Evolutionary conservation across 1,284 basidiomycete genomes (phyloP), one percentile per base, ranked within the genome.

Genomic region (Inonotus obliquus): DNA sequence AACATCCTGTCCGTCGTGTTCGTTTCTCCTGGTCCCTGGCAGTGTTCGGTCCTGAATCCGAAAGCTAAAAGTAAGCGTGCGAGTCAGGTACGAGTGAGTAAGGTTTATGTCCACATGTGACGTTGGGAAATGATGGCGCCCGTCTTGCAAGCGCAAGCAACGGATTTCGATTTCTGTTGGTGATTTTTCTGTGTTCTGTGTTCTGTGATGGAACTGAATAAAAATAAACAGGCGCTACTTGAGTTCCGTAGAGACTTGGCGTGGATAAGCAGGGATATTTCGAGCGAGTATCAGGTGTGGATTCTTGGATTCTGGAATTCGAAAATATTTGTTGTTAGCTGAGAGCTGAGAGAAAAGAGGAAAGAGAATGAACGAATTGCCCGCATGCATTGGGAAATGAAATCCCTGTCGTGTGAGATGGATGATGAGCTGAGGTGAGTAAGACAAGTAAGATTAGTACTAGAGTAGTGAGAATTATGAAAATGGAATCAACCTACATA

Each of bases 161-260:
- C 53, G n/a, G n/a, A n/a, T n/a, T n/a, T n/a, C n/a, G 39, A 54
- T 54, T 54, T 54, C 53, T 54, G 53, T 39, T 54, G 39, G 53
- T 23, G 14, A 27, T 27, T 32, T 54, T 35, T 35, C 21, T 37
- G 7, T 11, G 52, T 13, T 21, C n/a, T 37, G 49, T 29, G n/a
- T 52, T 52, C 51, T 52, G 6, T 11, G 51, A 32, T 25, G 11
- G 21, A 59, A 35, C 13, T 38, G 17, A 13, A 13, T 39, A 39
- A 39, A 39, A 11, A 11, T 17, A 17, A n/a, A 44, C 14, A 44
- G 41, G 17, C 17, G 2, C 5, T 44, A 19, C 14, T 13, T 14
- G 41, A 4, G 10, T 7, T 21, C 19, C 19, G 41, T 9, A 32
- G 32, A n/a, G n/a, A n/a, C n/a, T n/a, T 13, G 38, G 38, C 38